Conservation (phyloP, 2,329 filamentous ascomycete species). For the Cryphonectria japonica region DNA sequence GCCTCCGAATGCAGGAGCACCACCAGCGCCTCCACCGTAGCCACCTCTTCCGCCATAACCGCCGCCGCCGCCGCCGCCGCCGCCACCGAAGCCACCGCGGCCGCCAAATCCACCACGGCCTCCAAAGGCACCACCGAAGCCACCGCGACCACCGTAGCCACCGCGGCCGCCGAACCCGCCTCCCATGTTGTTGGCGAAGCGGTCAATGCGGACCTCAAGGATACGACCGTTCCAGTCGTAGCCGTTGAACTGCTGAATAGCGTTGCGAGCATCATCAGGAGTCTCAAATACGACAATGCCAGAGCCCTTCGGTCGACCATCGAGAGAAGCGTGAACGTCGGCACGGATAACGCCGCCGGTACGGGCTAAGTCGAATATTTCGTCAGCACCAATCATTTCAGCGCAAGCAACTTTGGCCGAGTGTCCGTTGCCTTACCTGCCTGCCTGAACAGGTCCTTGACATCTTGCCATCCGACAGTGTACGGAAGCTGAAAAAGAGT, state of each 20-base stretch:
- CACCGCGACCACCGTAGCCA: constrained; percentile 59
- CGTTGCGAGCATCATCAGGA: constrained; percentile 88
- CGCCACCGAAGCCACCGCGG: constrained; percentile 48
- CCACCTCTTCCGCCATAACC: constrained; percentile 40
- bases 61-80: constrained; percentile 46
- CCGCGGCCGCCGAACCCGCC: constrained; percentile 61
- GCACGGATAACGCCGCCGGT: constrained; percentile 87
- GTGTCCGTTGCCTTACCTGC: constrained; percentile 71
- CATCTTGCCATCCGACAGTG: constrained; percentile 97
- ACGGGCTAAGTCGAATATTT: constrained; percentile 44
- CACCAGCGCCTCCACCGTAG: constrained; percentile 44
- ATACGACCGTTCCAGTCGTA: constrained; percentile 97
- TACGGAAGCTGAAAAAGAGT: constrained; percentile 77
- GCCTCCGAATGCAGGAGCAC: constrained; percentile 52
- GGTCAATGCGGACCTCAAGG: constrained; percentile 94
- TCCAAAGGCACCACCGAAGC: constrained; percentile 60
- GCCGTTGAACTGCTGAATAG: constrained; percentile 96
- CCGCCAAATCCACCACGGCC: constrained; percentile 52
- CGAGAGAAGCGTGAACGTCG: constrained; percentile 89
- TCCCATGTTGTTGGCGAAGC: constrained; percentile 71
- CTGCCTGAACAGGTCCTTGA: constrained; percentile 98
- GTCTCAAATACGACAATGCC: constrained; percentile 97
- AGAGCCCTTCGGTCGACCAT: constrained; percentile 93
- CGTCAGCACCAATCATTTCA: constrained; percentile 1
- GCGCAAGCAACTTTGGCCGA: constrained; percentile 14